Base-by-base conservation (phyloP, 129 eudicot genomes). In the Centella asiatica region DNA sequence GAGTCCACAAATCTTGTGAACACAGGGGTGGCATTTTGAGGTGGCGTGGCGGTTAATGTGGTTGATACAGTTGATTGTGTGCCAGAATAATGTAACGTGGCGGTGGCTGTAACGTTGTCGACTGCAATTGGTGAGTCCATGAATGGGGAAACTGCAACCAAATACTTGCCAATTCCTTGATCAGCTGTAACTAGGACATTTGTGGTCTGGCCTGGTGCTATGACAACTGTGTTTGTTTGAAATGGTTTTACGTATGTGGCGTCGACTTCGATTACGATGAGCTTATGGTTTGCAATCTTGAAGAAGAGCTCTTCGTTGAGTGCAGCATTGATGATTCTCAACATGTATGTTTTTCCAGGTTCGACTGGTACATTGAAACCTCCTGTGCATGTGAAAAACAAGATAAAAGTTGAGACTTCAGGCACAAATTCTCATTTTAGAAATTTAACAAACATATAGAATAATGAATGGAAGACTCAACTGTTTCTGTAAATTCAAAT, bases 131-230 rank as follows among this genome's bases (percentile, higher is more conserved):
- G 28, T 10, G 47, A 20, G 31, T 33, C 64, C 47, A 34, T 60
- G 31, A 37, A 60, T 11, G 27, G 28, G n/a, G 49, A 34, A 14
- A 34, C 47, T 1, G 65, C 49, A 6, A 37, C 65, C 39, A 58
- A 17, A 45, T 58, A 58, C 9, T 31, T n/a, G 27, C 46, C 64
- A 58, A 26, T 4, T 15, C 23, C 27, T 19, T 33, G 46, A 23
- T 60, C 23, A 4, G 65, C 65, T 17, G 13, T 19, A 5, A 60
- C 1, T 11, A 60, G 29, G 31, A 34, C 29, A 17, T 60, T 22
- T 20, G 47, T 19, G 26, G 65, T 60, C 37, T 60, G 65, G 31
- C 65, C 65, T 1, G 65, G 65, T 18, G 65, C 46, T 8, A 60
- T 9, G n/a, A 60, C 14, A 5, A 60, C 25, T 20, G 27, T n/a